These are phyloP conservation scores for Hypoxylon sp. DNA, from an alignment of 2,329 filamentous ascomycete genomes.

Conservation along the genomic window DNA sequence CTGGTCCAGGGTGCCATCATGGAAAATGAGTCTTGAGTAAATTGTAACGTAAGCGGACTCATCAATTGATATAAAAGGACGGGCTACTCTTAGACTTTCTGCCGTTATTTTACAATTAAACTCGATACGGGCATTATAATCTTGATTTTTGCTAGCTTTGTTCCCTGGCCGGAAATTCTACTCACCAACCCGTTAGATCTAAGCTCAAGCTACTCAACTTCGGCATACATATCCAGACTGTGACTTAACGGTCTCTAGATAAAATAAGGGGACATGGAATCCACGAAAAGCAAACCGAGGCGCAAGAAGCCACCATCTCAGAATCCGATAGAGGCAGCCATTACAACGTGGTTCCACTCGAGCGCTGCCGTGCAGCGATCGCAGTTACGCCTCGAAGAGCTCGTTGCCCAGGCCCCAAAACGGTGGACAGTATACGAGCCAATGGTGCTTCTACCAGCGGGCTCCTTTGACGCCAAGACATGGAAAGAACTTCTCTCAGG, in stretches of 20 bases:
- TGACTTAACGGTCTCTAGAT: neutral
- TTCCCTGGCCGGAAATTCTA: neutral
- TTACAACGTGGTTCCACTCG: slow-evolving; percentile 38
- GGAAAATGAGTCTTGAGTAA: neutral
- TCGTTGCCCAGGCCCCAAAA: slow-evolving; percentile 65
- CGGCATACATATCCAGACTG: neutral
- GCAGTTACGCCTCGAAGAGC: slow-evolving; percentile 32
- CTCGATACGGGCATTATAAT: neutral
- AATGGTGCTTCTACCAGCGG: slow-evolving; percentile 72
- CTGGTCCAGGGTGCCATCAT: no score
- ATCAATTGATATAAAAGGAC: neutral
- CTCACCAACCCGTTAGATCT: neutral
- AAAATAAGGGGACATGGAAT: slow-evolving; percentile 8
- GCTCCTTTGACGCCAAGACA: slow-evolving; percentile 64
- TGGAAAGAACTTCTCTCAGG: slow-evolving; percentile 60
- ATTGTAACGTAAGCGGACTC: no score
- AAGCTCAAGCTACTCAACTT: neutral
- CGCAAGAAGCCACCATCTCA: slow-evolving; percentile 29
- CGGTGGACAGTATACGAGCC: slow-evolving; percentile 74
- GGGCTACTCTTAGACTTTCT: neutral
- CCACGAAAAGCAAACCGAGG: slow-evolving; percentile 9
- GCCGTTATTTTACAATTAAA: neutral
- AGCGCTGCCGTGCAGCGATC: neutral
- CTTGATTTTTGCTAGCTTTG: neutral
- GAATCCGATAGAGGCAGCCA: slow-evolving; percentile 44